These are phyloP conservation scores for Xylariaceae sp. DNA, from an alignment of 2,329 filamentous ascomycete species.

Conservation along the genomic window DNA sequence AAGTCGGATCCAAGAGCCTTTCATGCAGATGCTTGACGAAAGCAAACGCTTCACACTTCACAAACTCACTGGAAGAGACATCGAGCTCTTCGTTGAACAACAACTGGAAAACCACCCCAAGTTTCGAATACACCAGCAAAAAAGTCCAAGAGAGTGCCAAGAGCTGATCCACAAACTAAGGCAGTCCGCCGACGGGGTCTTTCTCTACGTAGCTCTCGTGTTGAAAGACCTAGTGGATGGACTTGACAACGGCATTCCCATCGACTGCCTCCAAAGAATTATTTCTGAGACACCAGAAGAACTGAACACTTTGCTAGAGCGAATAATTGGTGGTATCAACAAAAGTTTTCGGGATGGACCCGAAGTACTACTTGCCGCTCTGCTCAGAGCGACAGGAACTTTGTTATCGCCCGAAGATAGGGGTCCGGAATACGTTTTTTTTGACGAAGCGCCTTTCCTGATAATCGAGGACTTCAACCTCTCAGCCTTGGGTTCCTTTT, in stretches of 20 bases:
- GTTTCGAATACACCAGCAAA: not conserved
- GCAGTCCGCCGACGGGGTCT: constrained; percentile 1
- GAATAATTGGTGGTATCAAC: not conserved
- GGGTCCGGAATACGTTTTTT: not conserved
- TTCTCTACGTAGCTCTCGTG: constrained; percentile 1
- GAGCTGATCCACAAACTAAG: not conserved
- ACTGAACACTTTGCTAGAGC: not conserved
- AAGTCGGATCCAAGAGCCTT: constrained; percentile 2
- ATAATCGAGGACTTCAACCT: not conserved
- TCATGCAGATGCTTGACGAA: constrained; percentile 7
- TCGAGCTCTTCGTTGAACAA: not conserved
- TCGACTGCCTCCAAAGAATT: not conserved
- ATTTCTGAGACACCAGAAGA: not conserved
- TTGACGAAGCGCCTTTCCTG: no score
- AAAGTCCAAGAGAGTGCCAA: not conserved
- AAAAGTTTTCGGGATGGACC: not conserved
- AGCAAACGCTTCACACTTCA: not conserved
- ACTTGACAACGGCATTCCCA: not conserved
- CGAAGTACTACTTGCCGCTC: constrained; percentile 1
- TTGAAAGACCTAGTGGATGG: not conserved
- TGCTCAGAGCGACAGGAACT: constrained; percentile 1
- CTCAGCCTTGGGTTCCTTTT: not conserved
- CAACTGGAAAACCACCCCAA: not conserved
- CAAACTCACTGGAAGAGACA: not conserved
- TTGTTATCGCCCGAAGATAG: not conserved